These are phyloP conservation scores for Physocladia obscura DNA, from an alignment of 192 early-diverging fungal genomes.

Conservation along the genomic window DNA sequence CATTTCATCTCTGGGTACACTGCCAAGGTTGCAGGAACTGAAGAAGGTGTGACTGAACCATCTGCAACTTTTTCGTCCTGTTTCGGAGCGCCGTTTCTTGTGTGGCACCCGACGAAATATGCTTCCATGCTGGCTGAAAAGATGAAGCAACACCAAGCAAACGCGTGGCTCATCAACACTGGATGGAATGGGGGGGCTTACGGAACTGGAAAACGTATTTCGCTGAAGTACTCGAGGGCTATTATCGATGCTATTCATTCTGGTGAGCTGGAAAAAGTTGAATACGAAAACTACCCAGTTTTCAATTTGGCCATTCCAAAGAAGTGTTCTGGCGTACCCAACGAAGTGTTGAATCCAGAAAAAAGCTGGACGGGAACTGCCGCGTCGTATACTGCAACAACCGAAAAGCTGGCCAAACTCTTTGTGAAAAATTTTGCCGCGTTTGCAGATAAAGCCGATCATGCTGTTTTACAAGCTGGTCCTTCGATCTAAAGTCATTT, in stretches of 20 bases:
- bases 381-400: conserved; percentile 63
- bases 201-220: conserved; percentile 85
- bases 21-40: conserved; percentile 96
- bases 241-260: conserved; percentile 97
- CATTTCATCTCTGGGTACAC: conserved; percentile 98
- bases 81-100: conserved; percentile 95
- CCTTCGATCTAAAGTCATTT: conserved; percentile 26
- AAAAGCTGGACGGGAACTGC: conserved; percentile 80
- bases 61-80: conserved; percentile 75
- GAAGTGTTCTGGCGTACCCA: conserved; percentile 71
- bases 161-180: conserved; percentile 94
- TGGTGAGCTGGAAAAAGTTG: conserved; percentile 81
- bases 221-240: conserved; percentile 95
- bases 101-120: conserved; percentile 93
- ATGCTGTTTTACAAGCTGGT: conserved; percentile 73
- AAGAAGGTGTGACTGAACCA: conserved; percentile 90
- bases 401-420: conserved; percentile 74
- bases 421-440: conserved; percentile 90
- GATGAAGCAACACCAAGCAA: conserved; percentile 81
- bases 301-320: conserved; percentile 90
- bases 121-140: conserved; percentile 95
- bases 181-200: conserved; percentile 95
- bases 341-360: conserved; percentile 81
- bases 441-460: conserved; percentile 75
- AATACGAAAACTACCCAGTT: conserved; percentile 82